Base-by-base conservation (phyloP, 768 basidiomycete species). In the Trametes maxima region DNA sequence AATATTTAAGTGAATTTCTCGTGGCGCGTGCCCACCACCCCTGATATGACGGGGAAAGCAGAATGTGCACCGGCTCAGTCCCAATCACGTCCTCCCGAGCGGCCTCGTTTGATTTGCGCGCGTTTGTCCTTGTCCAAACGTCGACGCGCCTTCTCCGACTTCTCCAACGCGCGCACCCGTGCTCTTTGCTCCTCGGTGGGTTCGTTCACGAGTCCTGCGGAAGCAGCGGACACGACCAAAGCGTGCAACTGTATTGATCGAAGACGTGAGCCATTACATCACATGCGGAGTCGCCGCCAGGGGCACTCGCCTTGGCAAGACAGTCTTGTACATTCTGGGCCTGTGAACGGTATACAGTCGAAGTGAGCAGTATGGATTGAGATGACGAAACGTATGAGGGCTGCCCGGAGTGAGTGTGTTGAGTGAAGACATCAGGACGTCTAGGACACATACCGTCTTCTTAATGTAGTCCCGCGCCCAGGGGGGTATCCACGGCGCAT, bases 261-360 rank as follows among this genome's bases (percentile, higher is more conserved):
- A 21, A 19, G 17, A 19, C 7, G n/a, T 50, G 46, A 21, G 54
- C 40, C 52, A 54, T 54, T 42, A 60, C 61, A 57, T 63, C 63
- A 63, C 37, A 22, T 19, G 54, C 40, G 39, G 42, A 17, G 52
- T 58, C 51, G 54, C 17, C 28, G 54, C 19, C 28, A 50, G 53
- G 37, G n/a, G 22, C 48, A 60, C 69, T 52, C 40, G 70, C 91
- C 79, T 90, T 92, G 5, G 74, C 65, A 42, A 93, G 76, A 63
- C 86, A 88, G 57, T 92, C 89, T 11, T 88, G 83, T 17, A 91
- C 73, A 63, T 92, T 94, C 67, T 86, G 84, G 2, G 88, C 75
- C 68, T 94, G 92, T 11, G 90, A 91, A n/a, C 92, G 87, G 63
- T 85, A 81, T 1, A 80, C 74, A 0, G 81, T 86, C 0, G 90